Conservation (phyloP, 2,329 filamentous ascomycete genomes). For the Penicillium sp. region DNA sequence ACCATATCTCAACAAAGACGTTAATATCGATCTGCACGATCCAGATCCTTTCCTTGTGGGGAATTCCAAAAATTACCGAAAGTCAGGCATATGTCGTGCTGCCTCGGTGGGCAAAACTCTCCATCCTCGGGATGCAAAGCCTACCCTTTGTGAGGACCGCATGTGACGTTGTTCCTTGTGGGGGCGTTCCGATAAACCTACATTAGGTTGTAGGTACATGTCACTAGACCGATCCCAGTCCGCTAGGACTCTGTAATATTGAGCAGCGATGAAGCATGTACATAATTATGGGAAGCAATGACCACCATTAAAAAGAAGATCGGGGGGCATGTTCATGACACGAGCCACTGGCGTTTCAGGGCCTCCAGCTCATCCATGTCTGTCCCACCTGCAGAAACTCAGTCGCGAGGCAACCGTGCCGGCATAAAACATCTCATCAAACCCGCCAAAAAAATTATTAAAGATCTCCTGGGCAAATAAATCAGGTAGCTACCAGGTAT, state of each 20-base stretch:
- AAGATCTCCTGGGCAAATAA: too few relatives aligned
- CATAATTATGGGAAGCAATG: neutral
- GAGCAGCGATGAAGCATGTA: too few relatives aligned
- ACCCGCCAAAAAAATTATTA: too few relatives aligned
- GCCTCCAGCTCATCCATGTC: neutral
- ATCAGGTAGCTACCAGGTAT: too few relatives aligned
- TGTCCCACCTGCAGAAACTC: too few relatives aligned
- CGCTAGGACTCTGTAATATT: neutral
- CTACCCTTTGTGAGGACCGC: neutral
- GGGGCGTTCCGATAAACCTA: neutral
- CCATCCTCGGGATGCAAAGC: slow-evolving; percentile 2
- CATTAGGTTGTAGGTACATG: neutral
- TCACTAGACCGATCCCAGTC: neutral
- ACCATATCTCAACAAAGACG: slow-evolving; percentile 9
- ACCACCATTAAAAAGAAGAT: neutral
- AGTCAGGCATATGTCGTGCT: neutral
- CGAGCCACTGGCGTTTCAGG: neutral
- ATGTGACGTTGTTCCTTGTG: slow-evolving; percentile 4
- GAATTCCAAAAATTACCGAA: neutral
- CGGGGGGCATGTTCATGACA: neutral
- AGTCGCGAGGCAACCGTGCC: too few relatives aligned
- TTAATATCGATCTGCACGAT: neutral
- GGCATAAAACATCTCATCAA: too few relatives aligned
- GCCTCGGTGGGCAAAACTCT: neutral
- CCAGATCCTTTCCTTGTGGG: neutral